These are phyloP conservation scores for Nemania serpens DNA, from an alignment of 2,329 filamentous ascomycete species.

Conservation along the genomic window DNA sequence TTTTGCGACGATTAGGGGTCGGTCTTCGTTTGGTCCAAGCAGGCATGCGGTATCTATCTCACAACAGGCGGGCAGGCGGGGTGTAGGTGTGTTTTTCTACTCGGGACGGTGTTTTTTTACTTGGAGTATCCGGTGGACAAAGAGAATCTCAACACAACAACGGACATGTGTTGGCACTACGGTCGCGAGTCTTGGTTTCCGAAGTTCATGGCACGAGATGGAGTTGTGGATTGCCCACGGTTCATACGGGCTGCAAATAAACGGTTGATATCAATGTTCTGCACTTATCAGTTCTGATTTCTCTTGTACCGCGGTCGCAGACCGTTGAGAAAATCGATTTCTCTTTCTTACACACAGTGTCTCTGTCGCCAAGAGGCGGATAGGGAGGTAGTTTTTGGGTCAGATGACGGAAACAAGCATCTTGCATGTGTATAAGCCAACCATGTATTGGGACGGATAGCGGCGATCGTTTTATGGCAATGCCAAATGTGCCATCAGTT, in stretches of 20 bases:
- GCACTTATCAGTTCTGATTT: slow-evolving; percentile 31
- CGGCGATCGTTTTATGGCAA: slow-evolving; percentile 12
- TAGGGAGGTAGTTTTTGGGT: slow-evolving; percentile 4
- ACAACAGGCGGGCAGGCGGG: slow-evolving; percentile 27
- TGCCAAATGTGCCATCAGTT: slow-evolving; percentile 20
- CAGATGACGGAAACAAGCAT: slow-evolving; percentile 19
- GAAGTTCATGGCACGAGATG: slow-evolving; percentile 40
- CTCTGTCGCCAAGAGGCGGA: slow-evolving; percentile 8
- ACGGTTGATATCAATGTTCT: slow-evolving; percentile 39
- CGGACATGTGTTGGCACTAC: slow-evolving; percentile 37
- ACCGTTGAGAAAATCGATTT: slow-evolving; percentile 22
- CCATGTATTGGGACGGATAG: slow-evolving; percentile 24
- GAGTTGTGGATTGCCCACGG: slow-evolving; percentile 44
- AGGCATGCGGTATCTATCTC: slow-evolving; percentile 37
- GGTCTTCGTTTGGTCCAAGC: slow-evolving; percentile 47
- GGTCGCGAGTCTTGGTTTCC: slow-evolving; percentile 39
- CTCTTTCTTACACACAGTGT: slow-evolving; percentile 7
- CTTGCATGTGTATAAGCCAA: slow-evolving; percentile 21
- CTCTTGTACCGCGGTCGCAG: slow-evolving; percentile 33
- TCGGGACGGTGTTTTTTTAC: slow-evolving; percentile 33
- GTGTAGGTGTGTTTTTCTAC: slow-evolving; percentile 32
- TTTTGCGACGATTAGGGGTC: slow-evolving; percentile 45
- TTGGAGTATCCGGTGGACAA: slow-evolving; percentile 41
- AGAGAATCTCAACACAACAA: slow-evolving; percentile 42
- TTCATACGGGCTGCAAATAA: slow-evolving; percentile 42